These are phyloP conservation scores for Solanum microdontum DNA, from an alignment of 257 asterid species.

Conservation along the genomic window DNA sequence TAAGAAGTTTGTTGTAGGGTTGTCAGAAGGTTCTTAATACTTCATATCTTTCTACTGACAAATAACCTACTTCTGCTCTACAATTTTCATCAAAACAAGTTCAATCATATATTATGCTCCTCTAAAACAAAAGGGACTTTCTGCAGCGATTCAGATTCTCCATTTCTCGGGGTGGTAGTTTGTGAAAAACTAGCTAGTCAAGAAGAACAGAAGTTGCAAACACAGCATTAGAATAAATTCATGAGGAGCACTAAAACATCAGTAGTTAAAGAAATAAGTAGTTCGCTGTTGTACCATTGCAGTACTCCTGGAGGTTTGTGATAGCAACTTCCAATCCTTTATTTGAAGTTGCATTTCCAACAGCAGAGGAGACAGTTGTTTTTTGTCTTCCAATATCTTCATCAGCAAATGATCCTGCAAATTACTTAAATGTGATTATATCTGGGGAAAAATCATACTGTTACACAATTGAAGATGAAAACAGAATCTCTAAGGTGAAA, in stretches of 20 bases:
- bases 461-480: not conserved
- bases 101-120: not conserved
- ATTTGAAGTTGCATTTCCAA: conserved; percentile 83
- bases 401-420: conserved; percentile 92
- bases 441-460: not conserved
- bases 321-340: conserved; percentile 99
- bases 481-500: not conserved
- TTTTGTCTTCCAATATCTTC: conserved; percentile 97
- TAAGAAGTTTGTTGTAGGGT: not conserved
- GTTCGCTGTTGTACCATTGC: conserved; percentile 51
- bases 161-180: not conserved
- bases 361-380: conserved; percentile 48
- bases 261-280: not conserved
- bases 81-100: not conserved
- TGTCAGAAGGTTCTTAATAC: not conserved
- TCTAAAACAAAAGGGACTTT: not conserved
- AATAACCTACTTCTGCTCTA: not conserved
- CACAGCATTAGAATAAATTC: not conserved
- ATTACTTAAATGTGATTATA: not conserved
- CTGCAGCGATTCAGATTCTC: not conserved
- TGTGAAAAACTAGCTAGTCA: not conserved
- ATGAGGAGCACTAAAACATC: not conserved
- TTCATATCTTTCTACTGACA: not conserved
- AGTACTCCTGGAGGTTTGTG: conserved; percentile 91
- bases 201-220: not conserved